Evolutionary conservation across 371 early-diverging fungal species (phyloP).

Genomic region (Smittium culicis): DNA sequence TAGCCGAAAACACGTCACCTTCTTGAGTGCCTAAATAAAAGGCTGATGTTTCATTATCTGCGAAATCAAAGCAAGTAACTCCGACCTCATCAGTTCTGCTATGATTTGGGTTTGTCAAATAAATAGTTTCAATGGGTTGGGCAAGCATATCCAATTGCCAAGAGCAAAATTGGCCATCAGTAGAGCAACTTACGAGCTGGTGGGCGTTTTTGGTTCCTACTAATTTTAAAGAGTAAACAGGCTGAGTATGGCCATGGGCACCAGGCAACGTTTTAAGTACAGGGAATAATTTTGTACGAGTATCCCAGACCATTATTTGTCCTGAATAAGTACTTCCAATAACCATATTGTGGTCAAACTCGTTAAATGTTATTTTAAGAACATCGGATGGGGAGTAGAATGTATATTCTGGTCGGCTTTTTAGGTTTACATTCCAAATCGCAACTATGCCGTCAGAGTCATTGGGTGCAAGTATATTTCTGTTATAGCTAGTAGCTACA

Average conservation of each 20-base stretch:
- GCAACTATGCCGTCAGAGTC: slow-evolving; percentile 88
- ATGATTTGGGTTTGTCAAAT: slow-evolving; percentile 58
- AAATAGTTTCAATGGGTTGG: slow-evolving; percentile 78
- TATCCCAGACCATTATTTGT: slow-evolving; percentile 94
- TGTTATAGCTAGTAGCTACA: slow-evolving; percentile 75
- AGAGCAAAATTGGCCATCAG: slow-evolving; percentile 87
- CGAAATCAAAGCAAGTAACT: slow-evolving; percentile 76
- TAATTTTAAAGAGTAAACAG: slow-evolving; percentile 73
- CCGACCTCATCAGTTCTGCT: slow-evolving; percentile 82
- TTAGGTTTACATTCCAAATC: slow-evolving; percentile 82
- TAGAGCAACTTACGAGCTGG: slow-evolving; percentile 74
- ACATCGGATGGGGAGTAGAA: slow-evolving; percentile 90
- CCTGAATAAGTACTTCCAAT: slow-evolving; percentile 94
- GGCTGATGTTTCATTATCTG: slow-evolving; percentile 75
- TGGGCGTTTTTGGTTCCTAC: slow-evolving; percentile 92
- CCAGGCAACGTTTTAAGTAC: slow-evolving; percentile 58
- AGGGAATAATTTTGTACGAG: slow-evolving; percentile 68
- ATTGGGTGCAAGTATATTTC: slow-evolving; percentile 64
- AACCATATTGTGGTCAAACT: slow-evolving; percentile 77
- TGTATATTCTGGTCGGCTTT: slow-evolving; percentile 84
- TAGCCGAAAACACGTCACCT: slow-evolving; percentile 79
- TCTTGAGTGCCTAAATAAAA: slow-evolving; percentile 96
- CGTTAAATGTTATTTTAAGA: slow-evolving; percentile 70
- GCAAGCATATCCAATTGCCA: slow-evolving; percentile 96
- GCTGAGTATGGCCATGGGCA: slow-evolving; percentile 89